phyloP scores from a whole-genome alignment of 331 rosid genomes.

The Prunus yedoensis region DNA sequence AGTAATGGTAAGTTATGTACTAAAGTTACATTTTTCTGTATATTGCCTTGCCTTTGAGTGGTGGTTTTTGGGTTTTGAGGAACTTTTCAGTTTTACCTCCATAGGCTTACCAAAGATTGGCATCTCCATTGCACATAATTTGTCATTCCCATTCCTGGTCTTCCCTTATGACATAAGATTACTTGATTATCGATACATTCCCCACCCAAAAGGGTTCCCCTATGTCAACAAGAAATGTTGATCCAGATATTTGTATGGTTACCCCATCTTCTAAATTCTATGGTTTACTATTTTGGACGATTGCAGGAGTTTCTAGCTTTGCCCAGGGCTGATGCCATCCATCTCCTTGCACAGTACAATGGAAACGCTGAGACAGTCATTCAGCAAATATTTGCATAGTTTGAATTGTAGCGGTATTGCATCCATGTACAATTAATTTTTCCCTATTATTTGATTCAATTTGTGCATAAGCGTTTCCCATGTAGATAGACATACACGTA shows the following conservation, averaged over 20 bases:
- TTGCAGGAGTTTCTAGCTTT: constrained; percentile 89
- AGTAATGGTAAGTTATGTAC: constrained; percentile 67
- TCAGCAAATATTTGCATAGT: constrained; percentile 84
- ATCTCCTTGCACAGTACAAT: constrained; percentile 88
- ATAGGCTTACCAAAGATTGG: neutral
- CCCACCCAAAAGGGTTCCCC: too few relatives aligned
- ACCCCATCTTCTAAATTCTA: neutral
- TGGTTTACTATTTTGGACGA: neutral
- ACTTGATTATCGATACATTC: neutral
- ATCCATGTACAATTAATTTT: constrained; percentile 24
- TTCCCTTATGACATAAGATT: neutral
- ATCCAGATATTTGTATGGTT: too few relatives aligned
- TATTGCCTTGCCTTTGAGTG: neutral
- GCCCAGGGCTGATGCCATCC: constrained; percentile 98
- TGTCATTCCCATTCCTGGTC: neutral
- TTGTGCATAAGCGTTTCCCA: constrained; percentile 33
- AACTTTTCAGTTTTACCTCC: neutral
- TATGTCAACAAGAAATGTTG: too few relatives aligned
- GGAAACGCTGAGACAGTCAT: constrained; percentile 94
- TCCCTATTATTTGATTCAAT: constrained; percentile 51
- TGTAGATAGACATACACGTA: constrained; percentile 17
- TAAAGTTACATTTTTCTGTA: neutral
- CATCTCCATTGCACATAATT: neutral
- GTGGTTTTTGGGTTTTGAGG: neutral
- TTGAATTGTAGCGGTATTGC: constrained; percentile 19